phyloP scores from a whole-genome alignment of 2,329 filamentous ascomycete species.

The Saccharata proteae region DNA sequence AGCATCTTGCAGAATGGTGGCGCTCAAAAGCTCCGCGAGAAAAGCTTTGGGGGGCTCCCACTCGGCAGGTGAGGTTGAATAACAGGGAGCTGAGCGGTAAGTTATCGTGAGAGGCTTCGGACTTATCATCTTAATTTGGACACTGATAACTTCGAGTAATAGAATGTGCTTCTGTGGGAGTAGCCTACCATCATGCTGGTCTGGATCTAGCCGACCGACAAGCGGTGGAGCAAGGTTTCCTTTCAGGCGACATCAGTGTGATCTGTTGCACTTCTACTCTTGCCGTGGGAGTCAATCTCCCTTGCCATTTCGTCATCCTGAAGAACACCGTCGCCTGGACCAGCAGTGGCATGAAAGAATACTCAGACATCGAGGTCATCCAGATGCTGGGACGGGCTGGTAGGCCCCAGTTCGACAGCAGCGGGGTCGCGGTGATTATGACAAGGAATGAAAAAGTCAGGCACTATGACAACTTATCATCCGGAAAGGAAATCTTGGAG shows the following conservation, averaged over 20 bases:
- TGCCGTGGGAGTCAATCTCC: slow-evolving; percentile 72
- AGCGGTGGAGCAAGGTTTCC: slow-evolving; percentile 54
- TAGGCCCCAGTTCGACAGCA: slow-evolving; percentile 69
- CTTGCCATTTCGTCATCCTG: slow-evolving; percentile 70
- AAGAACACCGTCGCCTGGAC: slow-evolving; percentile 65
- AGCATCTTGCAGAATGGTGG: slow-evolving; percentile 56
- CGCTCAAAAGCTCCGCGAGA: slow-evolving; percentile 35
- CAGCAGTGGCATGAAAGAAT: slow-evolving; percentile 48
- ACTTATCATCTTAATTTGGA: not conserved
- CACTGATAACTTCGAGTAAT: slow-evolving; percentile 9
- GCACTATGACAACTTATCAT: slow-evolving; percentile 61
- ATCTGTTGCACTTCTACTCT: slow-evolving; percentile 83
- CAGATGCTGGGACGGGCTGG: slow-evolving; percentile 83
- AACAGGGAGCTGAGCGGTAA: slow-evolving; percentile 50
- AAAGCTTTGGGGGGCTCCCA: slow-evolving; percentile 53
- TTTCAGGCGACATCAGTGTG: slow-evolving; percentile 60
- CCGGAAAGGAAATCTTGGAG: slow-evolving; percentile 61
- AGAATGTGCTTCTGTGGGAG: slow-evolving; percentile 44
- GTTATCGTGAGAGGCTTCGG: slow-evolving; percentile 1
- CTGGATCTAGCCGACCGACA: slow-evolving; percentile 52
- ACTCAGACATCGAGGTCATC: slow-evolving; percentile 74
- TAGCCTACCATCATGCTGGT: slow-evolving; percentile 75
- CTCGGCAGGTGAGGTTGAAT: slow-evolving; percentile 36
- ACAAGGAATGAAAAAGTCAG: slow-evolving; percentile 53
- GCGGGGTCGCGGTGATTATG: slow-evolving; percentile 66